Conservation (phyloP, 2,329 filamentous ascomycete species). For the Chaetomium sp. region DNA sequence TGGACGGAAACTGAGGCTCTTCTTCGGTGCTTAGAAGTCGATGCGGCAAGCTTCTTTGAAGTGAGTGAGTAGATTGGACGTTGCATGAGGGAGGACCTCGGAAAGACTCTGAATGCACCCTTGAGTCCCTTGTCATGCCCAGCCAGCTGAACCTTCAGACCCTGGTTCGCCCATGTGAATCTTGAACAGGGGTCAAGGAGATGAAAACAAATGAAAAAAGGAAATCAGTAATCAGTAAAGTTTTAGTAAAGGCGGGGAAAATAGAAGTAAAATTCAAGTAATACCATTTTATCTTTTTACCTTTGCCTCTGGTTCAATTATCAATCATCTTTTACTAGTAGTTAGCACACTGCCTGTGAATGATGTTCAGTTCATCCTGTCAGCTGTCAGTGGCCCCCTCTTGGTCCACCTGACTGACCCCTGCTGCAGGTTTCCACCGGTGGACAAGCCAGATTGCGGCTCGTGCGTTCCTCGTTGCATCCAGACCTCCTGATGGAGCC, state of each 20-base stretch:
- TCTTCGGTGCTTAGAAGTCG: neutral
- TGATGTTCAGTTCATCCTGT: neutral
- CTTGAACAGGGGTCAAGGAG: neutral
- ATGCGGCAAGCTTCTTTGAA: neutral
- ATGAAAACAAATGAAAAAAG: neutral
- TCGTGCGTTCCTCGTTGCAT: neutral
- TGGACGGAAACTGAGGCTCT: neutral
- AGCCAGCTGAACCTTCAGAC: neutral
- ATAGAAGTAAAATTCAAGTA: neutral
- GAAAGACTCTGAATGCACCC: neutral
- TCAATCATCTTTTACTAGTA: neutral
- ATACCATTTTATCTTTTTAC: neutral
- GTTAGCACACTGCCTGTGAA: neutral
- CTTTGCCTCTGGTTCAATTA: neutral
- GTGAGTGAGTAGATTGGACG: neutral
- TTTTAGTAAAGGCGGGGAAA: neutral
- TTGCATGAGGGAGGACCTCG: neutral
- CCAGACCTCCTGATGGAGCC: conserved; percentile 12
- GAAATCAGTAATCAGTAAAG: neutral
- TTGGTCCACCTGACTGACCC: no score
- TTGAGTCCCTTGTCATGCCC: neutral
- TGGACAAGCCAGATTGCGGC: neutral
- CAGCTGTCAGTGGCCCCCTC: neutral
- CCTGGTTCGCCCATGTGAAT: neutral
- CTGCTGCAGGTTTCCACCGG: neutral